Base-by-base conservation (phyloP, 139 green algal genomes). In the Astrephomene gubernaculifera region DNA sequence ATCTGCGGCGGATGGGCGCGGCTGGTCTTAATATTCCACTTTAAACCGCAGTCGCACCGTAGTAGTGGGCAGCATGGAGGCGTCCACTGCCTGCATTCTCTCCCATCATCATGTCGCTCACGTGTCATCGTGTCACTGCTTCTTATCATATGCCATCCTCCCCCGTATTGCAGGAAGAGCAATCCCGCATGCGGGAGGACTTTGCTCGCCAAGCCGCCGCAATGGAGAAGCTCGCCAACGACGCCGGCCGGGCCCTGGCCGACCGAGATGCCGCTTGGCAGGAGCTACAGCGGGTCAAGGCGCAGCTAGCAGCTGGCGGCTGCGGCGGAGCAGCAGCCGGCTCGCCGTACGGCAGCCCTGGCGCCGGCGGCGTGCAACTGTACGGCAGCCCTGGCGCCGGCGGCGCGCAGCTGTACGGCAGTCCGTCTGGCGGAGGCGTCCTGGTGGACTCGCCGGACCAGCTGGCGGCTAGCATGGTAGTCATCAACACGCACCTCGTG, bases 131-230 rank as follows among this genome's bases (percentile, higher is more conserved):
- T n/a, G n/a, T n/a, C n/a, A n/a, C n/a, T n/a, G n/a, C n/a, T n/a
- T n/a, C n/a, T n/a, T n/a, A n/a, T n/a, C n/a, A n/a, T n/a, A n/a
- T n/a, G n/a, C n/a, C n/a, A n/a, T n/a, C n/a, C n/a, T n/a, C n/a
- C n/a, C n/a, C n/a, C n/a, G n/a, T n/a, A n/a, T 24, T 24, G 31
- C 43, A 89, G 85, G 67, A 85, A 39, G 85, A 86, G 78, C 85
- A 89, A 60, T 45, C 70, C 38, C 78, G 61, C 57, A 53, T 89
- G 67, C 85, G 78, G 12, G 78, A 89, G 61, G 85, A 89, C 5
- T 64, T 89, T 4, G 35, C 70, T 24, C 78, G 78, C 27, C 85
- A 89, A 60, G 76, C 69, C 22, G 85, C 43, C 4, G 39, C 70
- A 21, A 80, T 89, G 78, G 72, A 86, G 44, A 54, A 79, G 29